Evolutionary conservation across 345 rosid genomes (phyloP).

Genomic region (Populus ilicifolia): DNA sequence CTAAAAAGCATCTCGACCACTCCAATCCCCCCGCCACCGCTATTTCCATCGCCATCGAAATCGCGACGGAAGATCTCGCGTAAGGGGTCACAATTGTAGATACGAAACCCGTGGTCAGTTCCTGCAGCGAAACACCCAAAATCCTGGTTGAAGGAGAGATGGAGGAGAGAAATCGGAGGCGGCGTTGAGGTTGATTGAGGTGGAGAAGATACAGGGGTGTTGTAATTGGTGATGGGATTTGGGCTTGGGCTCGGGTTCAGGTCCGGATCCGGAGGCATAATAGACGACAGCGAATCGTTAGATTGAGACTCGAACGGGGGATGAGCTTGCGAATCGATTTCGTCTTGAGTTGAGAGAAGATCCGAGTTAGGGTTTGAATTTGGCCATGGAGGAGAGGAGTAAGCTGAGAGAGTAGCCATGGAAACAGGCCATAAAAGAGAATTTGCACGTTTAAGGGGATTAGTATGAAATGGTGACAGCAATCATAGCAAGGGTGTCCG

Average conservation of each 20-base stretch:
- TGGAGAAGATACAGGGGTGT: constrained; percentile 15
- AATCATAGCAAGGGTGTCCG: too few relatives aligned
- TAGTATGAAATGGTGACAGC: not conserved
- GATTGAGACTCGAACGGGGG: constrained; percentile 35
- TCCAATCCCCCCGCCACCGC: constrained; percentile 59
- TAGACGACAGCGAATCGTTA: constrained; percentile 49
- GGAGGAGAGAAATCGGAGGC: constrained; percentile 43
- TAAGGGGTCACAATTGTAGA: constrained; percentile 86
- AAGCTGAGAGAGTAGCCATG: constrained; percentile 76
- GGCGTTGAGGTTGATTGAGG: constrained; percentile 19
- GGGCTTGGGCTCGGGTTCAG: constrained; percentile 18
- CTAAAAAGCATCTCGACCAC: constrained; percentile 87
- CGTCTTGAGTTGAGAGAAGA: constrained; percentile 13
- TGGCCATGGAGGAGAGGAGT: constrained; percentile 52
- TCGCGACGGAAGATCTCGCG: constrained; percentile 95
- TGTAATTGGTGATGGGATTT: constrained; percentile 12
- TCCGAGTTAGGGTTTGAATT: constrained; percentile 30
- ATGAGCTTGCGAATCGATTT: constrained; percentile 17
- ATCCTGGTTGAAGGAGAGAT: constrained; percentile 86
- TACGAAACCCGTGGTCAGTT: constrained; percentile 87
- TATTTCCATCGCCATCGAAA: constrained; percentile 40
- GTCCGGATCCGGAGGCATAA: constrained; percentile 29
- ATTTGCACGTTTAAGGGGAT: not conserved
- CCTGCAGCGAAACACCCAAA: constrained; percentile 83
- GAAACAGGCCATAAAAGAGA: not conserved